Evolutionary conservation across 1,284 basidiomycete genomes (phyloP).

Genomic region (Malassezia obtusa): DNA sequence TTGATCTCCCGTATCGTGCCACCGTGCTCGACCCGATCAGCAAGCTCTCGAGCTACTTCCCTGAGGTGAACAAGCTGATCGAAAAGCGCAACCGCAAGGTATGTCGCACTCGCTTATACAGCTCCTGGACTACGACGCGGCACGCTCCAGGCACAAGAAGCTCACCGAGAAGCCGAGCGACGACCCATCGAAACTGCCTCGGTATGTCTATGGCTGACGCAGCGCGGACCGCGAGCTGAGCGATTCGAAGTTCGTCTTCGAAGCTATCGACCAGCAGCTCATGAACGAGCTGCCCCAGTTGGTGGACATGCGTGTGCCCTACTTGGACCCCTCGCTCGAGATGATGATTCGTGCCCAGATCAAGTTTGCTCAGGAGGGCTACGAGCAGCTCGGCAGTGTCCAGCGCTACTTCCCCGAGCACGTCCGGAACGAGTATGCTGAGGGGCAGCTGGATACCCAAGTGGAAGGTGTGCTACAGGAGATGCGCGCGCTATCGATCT

Average conservation of each 20-base stretch:
- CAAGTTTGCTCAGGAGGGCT: slow-evolving; percentile 93
- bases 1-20: slow-evolving; percentile 85
- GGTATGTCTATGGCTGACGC: slow-evolving; percentile 50
- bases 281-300: slow-evolving; percentile 82
- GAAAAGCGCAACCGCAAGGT: slow-evolving; percentile 94
- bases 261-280: slow-evolving; percentile 82
- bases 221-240: slow-evolving; percentile 90
- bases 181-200: slow-evolving; percentile 80
- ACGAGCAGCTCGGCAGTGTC: slow-evolving; percentile 92
- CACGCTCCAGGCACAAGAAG: slow-evolving; percentile 65
- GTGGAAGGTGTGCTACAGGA: slow-evolving; percentile 69
- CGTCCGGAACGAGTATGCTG: slow-evolving; percentile 67
- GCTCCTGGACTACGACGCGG: slow-evolving; percentile 90
- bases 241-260: slow-evolving; percentile 84
- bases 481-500: slow-evolving; percentile 87
- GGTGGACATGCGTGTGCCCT: slow-evolving; percentile 87
- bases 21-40: slow-evolving; percentile 85
- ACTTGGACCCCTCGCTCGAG: slow-evolving; percentile 96
- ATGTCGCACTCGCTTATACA: slow-evolving; percentile 47
- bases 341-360: slow-evolving; percentile 92
- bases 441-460: slow-evolving; percentile 88
- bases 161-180: slow-evolving; percentile 84
- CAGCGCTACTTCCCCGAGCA: slow-evolving; percentile 60
- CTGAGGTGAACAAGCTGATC: slow-evolving; percentile 85
- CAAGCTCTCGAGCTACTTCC: slow-evolving; percentile 91